Base-by-base conservation (phyloP, 768 basidiomycete species). In the Tylopilus balloui region DNA sequence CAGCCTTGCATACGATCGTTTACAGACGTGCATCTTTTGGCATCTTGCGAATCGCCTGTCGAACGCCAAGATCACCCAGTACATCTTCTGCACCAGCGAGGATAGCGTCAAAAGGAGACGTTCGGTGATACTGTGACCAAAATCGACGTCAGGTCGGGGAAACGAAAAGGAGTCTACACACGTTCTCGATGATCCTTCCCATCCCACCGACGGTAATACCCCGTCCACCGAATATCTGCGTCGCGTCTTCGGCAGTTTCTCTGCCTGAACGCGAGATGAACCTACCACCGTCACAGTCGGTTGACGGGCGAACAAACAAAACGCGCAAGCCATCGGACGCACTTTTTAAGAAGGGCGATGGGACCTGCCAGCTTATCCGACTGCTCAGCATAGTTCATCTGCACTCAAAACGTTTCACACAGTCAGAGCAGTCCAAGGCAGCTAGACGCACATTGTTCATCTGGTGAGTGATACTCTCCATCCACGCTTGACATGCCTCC, bases 271-370 rank as follows among this genome's bases (percentile, higher is more conserved):
- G 73, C 11, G 86, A 83, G 25, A 88, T 78, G 58, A 80, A 86
- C 63, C 86, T 88, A 54, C 15, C 15, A 45, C 12, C 38, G 15
- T 34, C 28, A 43, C 27, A 34, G 32, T 55, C 14, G 3, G 32
- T 17, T 12, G 55, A 45, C 53, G 51, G 4, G 17, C 17, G 13
- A 37, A 31, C 14, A 21, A 27, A 31, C 25, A 25, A 6, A 20
- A 3, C 3, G 13, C 14, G 8, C 19, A 27, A 17, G 40, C 8
- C 31, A 39, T 38, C 17, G 10, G 40, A 69, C 83, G 56, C 55
- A 89, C 87, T 91, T 86, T 69, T 97, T 97, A 60, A 92, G 74
- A 39, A 95, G 76, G 12, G 85, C 92, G 58, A 95, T 92, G 5
- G 85, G 79, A 3, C 88, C 92, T n/a, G 92, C 92, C 10, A 96